Percentiles rank a stretch among this genome's conserved stretches.
phyloP scores from a whole-genome alignment of 2,329 filamentous ascomycete species.

The Ciborinia camelliae region DNA sequence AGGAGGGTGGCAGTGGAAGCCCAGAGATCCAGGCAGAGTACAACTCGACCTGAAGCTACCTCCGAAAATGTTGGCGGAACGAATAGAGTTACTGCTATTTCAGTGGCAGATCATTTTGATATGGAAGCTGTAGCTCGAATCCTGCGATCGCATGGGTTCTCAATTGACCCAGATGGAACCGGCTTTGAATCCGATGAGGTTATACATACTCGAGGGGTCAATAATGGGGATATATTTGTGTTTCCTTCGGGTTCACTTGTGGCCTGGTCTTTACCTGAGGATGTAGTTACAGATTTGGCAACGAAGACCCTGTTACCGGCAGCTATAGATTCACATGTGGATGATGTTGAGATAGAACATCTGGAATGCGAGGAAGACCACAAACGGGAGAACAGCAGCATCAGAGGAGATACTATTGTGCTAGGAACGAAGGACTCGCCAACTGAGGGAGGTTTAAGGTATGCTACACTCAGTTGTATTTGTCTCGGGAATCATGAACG shows the following conservation, averaged over 20 bases:
- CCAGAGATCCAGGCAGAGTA: slow-evolving; percentile 55
- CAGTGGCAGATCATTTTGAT: slow-evolving; percentile 61
- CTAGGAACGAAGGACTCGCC: slow-evolving; percentile 68
- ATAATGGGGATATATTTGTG: slow-evolving; percentile 84
- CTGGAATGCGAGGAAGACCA: slow-evolving; percentile 81
- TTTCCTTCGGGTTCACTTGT: slow-evolving; percentile 94
- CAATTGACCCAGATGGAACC: slow-evolving; percentile 58
- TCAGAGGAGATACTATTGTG: slow-evolving; percentile 85
- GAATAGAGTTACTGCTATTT: slow-evolving; percentile 53
- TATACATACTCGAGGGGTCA: slow-evolving; percentile 58
- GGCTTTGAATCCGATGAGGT: slow-evolving; percentile 60
- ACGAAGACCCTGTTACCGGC: slow-evolving; percentile 72
- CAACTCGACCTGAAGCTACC: slow-evolving; percentile 25
- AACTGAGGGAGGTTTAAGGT: slow-evolving; percentile 40
- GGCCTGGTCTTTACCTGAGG: slow-evolving; percentile 80
- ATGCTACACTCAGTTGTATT: background rate
- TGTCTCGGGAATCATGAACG: background rate
- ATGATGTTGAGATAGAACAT: slow-evolving; percentile 79
- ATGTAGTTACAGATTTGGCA: slow-evolving; percentile 65
- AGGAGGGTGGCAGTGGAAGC: slow-evolving; percentile 84
- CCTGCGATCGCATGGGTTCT: slow-evolving; percentile 56
- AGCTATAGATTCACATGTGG: slow-evolving; percentile 69
- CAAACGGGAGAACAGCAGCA: slow-evolving; percentile 66
- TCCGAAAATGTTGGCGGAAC: slow-evolving; percentile 39
- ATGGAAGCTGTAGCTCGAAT: slow-evolving; percentile 59